A percentile compares a stretch with the other conserved stretches of the same genome.
These are phyloP conservation scores for Mucor plumbeus DNA, from an alignment of 371 early-diverging fungal genomes.

Conservation along the genomic window DNA sequence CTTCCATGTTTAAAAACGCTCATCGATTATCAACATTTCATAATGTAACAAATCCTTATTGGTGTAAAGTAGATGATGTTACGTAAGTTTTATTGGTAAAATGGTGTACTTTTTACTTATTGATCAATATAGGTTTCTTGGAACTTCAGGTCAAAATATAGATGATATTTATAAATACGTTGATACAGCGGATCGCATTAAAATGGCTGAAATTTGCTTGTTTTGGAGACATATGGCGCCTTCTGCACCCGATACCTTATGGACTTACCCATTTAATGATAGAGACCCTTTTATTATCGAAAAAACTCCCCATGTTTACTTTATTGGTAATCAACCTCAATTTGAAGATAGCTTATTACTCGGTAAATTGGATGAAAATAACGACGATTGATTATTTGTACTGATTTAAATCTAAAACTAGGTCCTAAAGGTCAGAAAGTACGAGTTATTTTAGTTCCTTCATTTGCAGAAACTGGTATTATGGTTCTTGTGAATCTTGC, in stretches of 20 bases:
- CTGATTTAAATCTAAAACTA: constrained; percentile 7
- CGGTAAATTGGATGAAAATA: constrained; percentile 40
- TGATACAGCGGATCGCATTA: constrained; percentile 58
- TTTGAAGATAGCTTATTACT: constrained; percentile 67
- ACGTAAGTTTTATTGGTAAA: constrained; percentile 37
- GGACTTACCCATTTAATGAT: constrained; percentile 87
- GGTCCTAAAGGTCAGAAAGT: constrained; percentile 58
- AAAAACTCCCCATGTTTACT: constrained; percentile 80
- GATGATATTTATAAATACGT: constrained; percentile 82
- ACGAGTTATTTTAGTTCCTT: constrained; percentile 69
- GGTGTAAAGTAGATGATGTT: constrained; percentile 68
- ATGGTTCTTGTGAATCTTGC: constrained; percentile 68
- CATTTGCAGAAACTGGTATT: constrained; percentile 64
- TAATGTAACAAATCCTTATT: constrained; percentile 16
- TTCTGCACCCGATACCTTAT: constrained; percentile 92
- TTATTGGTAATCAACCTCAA: constrained; percentile 87
- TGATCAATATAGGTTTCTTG: constrained; percentile 60
- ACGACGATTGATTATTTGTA: neutral
- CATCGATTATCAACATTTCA: constrained; percentile 63
- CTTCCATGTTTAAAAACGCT: constrained; percentile 68
- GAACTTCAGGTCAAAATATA: constrained; percentile 85
- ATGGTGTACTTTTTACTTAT: neutral
- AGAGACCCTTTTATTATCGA: constrained; percentile 86
- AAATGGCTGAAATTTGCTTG: constrained; percentile 73
- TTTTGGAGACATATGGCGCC: constrained; percentile 90